phyloP scores from a whole-genome alignment of 495 filamentous ascomycete species.

The Daldinia caldariorum region DNA sequence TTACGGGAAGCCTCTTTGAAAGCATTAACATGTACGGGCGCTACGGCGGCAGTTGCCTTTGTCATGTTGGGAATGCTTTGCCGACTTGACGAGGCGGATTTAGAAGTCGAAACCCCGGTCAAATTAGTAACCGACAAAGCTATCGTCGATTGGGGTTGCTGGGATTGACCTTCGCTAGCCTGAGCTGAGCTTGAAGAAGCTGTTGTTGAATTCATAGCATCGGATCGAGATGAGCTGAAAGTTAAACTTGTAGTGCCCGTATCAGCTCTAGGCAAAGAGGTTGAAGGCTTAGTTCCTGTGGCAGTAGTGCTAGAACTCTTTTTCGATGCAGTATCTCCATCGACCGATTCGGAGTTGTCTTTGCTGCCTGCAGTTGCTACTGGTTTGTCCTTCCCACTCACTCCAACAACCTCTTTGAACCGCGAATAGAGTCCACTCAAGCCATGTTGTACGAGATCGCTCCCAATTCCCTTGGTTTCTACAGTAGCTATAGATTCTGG shows the following conservation, averaged over 20 bases:
- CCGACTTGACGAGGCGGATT: slow-evolving; percentile 60
- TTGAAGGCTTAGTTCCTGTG: slow-evolving; percentile 52
- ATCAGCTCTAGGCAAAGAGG: slow-evolving; percentile 49
- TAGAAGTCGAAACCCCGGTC: slow-evolving; percentile 55
- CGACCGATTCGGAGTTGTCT: slow-evolving; percentile 48
- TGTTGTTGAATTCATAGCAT: slow-evolving; percentile 51
- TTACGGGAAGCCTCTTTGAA: slow-evolving; percentile 58
- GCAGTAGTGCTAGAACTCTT: slow-evolving; percentile 52
- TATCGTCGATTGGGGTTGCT: slow-evolving; percentile 60
- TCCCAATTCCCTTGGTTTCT: slow-evolving; percentile 74
- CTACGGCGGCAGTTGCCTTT: slow-evolving; percentile 56
- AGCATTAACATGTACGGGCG: slow-evolving; percentile 66
- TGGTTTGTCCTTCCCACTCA: slow-evolving; percentile 67
- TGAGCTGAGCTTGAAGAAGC: slow-evolving; percentile 49
- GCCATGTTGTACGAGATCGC: slow-evolving; percentile 80
- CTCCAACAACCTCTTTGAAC: slow-evolving; percentile 79
- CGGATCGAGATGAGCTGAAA: slow-evolving; percentile 50
- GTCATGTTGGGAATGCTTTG: slow-evolving; percentile 61
- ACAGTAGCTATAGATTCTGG: slow-evolving; percentile 61
- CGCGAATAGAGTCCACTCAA: slow-evolving; percentile 87
- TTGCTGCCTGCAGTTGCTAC: slow-evolving; percentile 17
- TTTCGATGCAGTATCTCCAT: slow-evolving; percentile 52
- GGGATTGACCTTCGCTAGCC: slow-evolving; percentile 51
- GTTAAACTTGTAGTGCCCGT: slow-evolving; percentile 50
- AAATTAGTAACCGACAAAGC: slow-evolving; percentile 65